These are phyloP conservation scores for Trypanosoma cruzi DNA, from an alignment of 208 protist genomes.

Conservation along the genomic window DNA sequence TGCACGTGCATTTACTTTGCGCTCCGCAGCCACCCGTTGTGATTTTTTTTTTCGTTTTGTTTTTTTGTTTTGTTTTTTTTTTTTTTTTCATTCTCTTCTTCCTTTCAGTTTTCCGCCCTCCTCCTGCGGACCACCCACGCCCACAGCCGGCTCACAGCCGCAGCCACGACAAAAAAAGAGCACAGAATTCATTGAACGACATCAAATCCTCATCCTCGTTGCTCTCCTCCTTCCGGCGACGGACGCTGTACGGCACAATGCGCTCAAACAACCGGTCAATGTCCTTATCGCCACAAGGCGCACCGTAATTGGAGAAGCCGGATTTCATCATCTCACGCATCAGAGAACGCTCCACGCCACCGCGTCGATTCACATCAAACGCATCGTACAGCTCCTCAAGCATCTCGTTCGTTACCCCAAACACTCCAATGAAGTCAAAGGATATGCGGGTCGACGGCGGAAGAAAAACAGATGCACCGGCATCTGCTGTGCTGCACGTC, in stretches of 20 bases:
- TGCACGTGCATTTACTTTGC: too few species aligned
- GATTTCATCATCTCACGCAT: conserved; percentile 31
- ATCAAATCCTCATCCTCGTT: conserved; percentile 14
- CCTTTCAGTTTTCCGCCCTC: background rate
- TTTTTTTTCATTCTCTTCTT: conserved; percentile 6
- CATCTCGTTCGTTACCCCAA: conserved; percentile 24
- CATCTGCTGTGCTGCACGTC: background rate
- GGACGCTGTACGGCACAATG: conserved; percentile 15
- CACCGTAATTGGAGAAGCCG: conserved; percentile 31
- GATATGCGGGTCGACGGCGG: conserved; percentile 1
- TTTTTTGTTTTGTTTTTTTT: background rate
- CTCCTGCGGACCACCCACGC: background rate
- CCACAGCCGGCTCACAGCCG: conserved; percentile 1
- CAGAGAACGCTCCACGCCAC: conserved; percentile 26
- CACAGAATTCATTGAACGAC: conserved; percentile 36
- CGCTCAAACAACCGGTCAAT: conserved; percentile 32
- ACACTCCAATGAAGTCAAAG: conserved; percentile 32
- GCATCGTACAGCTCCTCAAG: conserved; percentile 29
- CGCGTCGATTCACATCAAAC: conserved; percentile 26
- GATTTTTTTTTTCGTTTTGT: background rate
- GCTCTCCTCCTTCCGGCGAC: conserved; percentile 4
- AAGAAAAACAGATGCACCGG: background rate
- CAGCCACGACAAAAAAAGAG: conserved; percentile 31
- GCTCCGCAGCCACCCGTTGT: too few species aligned
- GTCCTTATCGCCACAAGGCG: conserved; percentile 23